Evolutionary conservation across 2,329 filamentous ascomycete genomes (phyloP).

Genomic region (Fonsecaea multimorphosa): DNA sequence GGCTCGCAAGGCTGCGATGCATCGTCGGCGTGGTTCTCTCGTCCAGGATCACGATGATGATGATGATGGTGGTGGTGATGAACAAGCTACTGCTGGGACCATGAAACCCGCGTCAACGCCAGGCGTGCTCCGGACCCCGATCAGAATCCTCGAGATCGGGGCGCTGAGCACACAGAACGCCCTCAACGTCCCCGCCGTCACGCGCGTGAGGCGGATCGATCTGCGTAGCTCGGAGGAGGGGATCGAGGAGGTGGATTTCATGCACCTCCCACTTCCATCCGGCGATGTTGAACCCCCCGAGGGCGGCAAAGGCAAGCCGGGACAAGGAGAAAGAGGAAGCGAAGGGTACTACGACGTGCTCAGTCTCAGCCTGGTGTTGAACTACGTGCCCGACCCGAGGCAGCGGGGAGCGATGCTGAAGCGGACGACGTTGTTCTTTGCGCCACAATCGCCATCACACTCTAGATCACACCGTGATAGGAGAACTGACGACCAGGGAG

Average conservation of each 20-base stretch:
- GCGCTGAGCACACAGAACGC: constrained; percentile 83
- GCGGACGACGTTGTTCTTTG: constrained; percentile 73
- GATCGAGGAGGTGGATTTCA: constrained; percentile 91
- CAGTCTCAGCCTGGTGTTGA: constrained; percentile 89
- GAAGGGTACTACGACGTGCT: constrained; percentile 76
- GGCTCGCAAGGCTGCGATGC: constrained; percentile 9
- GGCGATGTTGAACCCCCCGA: too few species aligned
- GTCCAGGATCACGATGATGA: not conserved
- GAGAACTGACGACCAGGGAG: constrained; percentile 12
- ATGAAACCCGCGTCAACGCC: not conserved
- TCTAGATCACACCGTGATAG: too few species aligned
- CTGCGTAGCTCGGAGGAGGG: constrained; percentile 79
- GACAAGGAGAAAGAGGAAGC: not conserved
- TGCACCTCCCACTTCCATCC: constrained; percentile 77
- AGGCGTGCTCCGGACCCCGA: constrained; percentile 45
- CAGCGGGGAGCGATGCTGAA: constrained; percentile 84
- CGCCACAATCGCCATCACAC: not conserved
- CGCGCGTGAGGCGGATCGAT: constrained; percentile 71
- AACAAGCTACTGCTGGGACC: not conserved
- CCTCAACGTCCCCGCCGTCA: constrained; percentile 64
- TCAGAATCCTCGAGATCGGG: constrained; percentile 85
- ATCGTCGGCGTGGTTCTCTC: not conserved
- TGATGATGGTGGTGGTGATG: not conserved
- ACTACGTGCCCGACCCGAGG: constrained; percentile 82
- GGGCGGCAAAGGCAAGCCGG: constrained; percentile 54